Evolutionary conservation across 805 yeast genomes (phyloP), one percentile per base, ranked within the genome.

Genomic region (Wickerhamomyces queroliae): DNA sequence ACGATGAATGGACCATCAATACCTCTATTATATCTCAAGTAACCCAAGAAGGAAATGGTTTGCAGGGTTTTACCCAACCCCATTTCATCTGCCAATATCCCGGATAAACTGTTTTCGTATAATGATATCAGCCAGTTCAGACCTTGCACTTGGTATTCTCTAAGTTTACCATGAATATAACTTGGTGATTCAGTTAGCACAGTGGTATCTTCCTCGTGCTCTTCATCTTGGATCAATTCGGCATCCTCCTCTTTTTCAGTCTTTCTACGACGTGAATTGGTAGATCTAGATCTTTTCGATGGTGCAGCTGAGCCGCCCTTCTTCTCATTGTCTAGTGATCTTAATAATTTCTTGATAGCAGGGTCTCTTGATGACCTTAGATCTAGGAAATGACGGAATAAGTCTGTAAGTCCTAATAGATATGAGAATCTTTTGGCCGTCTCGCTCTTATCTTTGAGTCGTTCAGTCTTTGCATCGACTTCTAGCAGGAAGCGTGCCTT

Each of bases 71-170:
- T 91, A 41, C 99, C 99, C 30, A 91, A 70, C 3, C 99, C 99
- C 99, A 93, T 91, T 60, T 91, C 99, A 63, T 91, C 99, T 11
- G 99, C 99, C 36, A 91, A 66, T 34, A 91, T 93, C 17, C 99
- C 99, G 9, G 95, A 83, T 33, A 91, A 71, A 50, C 83, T 76
- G 61, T 91, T 88, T 49, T 90, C 96, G 58, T 89, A 86, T 26
- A 91, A 63, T 1, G 95, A 79, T 16, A 91, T 82, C 55, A 91
- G 70, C 99, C 99, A 91, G 62, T 93, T 93, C 37, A 91, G 72
- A 37, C 99, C 99, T 56, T 89, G 96, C 23, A 91, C 69, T 64
- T 91, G 99, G 58, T 93, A 91, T 55, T 88, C 95, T 51, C 99
- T 74, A 51, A 93, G 66, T 39, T 58, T 70, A 9, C 99, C 99